Evolutionary conservation across 352 stramenopile species (phyloP).

Genomic region (Poterioochromonas sp.): DNA sequence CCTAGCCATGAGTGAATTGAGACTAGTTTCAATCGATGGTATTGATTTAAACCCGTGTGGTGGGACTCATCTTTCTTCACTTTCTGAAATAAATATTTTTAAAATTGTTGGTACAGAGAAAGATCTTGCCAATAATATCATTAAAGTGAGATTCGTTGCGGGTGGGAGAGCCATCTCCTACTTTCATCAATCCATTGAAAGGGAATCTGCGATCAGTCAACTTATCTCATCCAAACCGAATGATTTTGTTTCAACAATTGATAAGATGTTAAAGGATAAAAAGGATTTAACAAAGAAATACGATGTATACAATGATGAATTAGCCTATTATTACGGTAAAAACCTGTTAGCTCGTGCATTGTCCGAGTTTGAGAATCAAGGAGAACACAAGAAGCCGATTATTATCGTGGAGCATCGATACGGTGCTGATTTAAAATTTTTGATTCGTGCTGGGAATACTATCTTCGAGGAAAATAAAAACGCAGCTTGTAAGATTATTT

Average conservation of each 20-base stretch:
- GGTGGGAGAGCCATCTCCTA: background rate
- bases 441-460: background rate
- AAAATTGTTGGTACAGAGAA: conserved; percentile 9
- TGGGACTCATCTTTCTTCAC: background rate
- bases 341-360: background rate
- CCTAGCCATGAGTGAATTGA: background rate
- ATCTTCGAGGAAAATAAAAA: background rate
- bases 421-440: background rate
- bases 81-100: conserved; percentile 5
- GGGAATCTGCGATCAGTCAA: background rate
- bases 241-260: background rate
- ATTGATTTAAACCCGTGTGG: conserved; percentile 23
- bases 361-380: background rate
- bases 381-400: background rate
- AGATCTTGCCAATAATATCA: background rate
- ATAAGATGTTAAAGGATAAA: conserved; percentile 20
- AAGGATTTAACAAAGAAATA: conserved; percentile 14
- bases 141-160: background rate
- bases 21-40: conserved; percentile 16
- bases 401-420: background rate
- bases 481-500: background rate
- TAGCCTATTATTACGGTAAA: background rate
- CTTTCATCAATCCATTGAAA: background rate
- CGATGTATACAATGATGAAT: background rate
- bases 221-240: background rate